Conservation (phyloP, 1,139 yeast genomes). For the Wickerhamomyces sp. region DNA sequence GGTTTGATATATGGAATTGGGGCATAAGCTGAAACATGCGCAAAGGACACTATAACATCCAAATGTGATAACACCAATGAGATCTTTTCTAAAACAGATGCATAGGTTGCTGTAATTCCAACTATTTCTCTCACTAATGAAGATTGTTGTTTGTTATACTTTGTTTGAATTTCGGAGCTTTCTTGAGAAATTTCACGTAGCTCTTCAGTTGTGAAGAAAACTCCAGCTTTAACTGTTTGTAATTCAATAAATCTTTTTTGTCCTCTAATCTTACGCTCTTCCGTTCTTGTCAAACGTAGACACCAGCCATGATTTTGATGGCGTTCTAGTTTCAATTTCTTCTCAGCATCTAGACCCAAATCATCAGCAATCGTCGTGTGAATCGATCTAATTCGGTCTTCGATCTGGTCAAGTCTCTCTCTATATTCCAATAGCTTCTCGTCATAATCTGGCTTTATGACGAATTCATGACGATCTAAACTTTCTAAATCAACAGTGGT, state of each 20-base stretch:
- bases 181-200: conserved; percentile 58
- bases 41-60: conserved; percentile 82
- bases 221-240: conserved; percentile 93
- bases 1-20: conserved; percentile 82
- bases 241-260: conserved; percentile 63
- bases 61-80: conserved; percentile 63
- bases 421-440: conserved; percentile 64
- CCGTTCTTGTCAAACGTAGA: conserved; percentile 84
- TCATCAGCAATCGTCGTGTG: conserved; percentile 71
- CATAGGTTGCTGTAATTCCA: conserved; percentile 72
- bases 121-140: conserved; percentile 80
- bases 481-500: conserved; percentile 87
- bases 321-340: conserved; percentile 82
- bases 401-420: conserved; percentile 49
- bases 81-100: conserved; percentile 68
- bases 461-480: conserved; percentile 70
- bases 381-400: conserved; percentile 50
- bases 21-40: conserved; percentile 80
- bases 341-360: conserved; percentile 75
- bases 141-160: conserved; percentile 71
- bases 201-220: conserved; percentile 73
- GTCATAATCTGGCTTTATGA: conserved; percentile 87
- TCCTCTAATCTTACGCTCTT: conserved; percentile 73
- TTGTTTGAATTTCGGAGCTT: conserved; percentile 53
- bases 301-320: conserved; percentile 93